phyloP scores from a whole-genome alignment of 805 yeast genomes.

The Komagataella phaffii region DNA sequence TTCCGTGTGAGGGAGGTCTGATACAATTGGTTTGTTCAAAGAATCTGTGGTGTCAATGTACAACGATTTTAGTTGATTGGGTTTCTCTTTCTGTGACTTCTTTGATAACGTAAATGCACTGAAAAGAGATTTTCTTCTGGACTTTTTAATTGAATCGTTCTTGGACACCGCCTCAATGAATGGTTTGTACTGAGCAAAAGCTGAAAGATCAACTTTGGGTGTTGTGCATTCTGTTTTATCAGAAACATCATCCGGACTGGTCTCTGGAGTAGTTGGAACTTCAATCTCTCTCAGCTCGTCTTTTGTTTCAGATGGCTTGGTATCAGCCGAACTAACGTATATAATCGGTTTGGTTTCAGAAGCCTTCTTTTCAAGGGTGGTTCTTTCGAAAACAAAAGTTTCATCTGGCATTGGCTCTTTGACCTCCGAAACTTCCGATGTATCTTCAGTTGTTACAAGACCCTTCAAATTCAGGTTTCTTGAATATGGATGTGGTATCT shows the following conservation, averaged over 20 bases:
- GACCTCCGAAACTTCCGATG: background rate
- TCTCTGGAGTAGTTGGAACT: background rate
- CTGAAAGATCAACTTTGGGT: background rate
- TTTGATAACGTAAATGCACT: constrained; percentile 8
- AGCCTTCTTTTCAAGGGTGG: background rate
- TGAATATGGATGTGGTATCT: background rate
- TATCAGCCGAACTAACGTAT: background rate
- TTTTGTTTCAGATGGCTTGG: background rate
- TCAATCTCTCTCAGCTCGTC: background rate
- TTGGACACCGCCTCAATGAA: background rate
- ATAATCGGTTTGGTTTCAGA: background rate
- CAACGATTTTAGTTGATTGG: background rate
- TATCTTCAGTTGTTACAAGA: background rate
- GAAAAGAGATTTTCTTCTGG: constrained; percentile 15
- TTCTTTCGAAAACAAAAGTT: background rate
- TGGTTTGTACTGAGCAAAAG: background rate
- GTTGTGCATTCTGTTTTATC: background rate
- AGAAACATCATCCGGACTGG: background rate
- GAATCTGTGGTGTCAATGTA: background rate
- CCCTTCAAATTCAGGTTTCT: background rate
- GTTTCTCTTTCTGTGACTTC: background rate
- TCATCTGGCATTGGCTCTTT: background rate
- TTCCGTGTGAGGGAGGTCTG: background rate
- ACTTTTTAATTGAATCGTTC: constrained; percentile 1
- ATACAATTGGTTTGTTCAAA: background rate